Base-by-base conservation (phyloP, 1,284 basidiomycete genomes). In the Inonotus hispidus region DNA sequence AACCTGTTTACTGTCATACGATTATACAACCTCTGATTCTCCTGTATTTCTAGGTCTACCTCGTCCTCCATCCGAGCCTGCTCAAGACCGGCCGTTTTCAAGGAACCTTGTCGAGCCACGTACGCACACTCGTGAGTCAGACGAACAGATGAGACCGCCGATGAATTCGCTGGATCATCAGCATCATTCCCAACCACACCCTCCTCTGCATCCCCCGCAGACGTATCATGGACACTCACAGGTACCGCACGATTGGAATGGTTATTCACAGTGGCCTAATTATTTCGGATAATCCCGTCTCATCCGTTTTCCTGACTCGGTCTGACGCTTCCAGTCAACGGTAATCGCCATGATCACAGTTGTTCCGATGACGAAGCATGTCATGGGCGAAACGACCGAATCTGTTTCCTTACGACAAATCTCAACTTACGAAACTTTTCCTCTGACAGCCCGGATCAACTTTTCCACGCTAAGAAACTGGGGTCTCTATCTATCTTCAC, bases 41-140 rank as follows among this genome's bases (percentile, higher is more conserved):
- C 32, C 3, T 43, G 6, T 43, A 2, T n/a, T 46, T 21, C 35
- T n/a, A 58, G 56, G 56, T 37, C 16, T 58, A 23, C 32, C 25
- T 14, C 56, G 46, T 58, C 29, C 56, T 11, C 37, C 43, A 14
- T 19, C 56, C 32, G 45, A 37, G 6, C 14, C 27, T 14, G 23
- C 55, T 27, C 56, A 47, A 39, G 56, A 58, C 29, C 43, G 46
- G 27, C 56, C n/a, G 5, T 58, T 58, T 45, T 23, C 32, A 23
- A 58, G 56, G 38, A 47, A 21, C 29, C 35, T 41, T 14, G 29
- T 46, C 10, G 56, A 50, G 14, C 19, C 8, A 27, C 32, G 45
- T 43, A 10, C 41, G 16, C 41, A 43, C 19, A 49, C 16, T 11
- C 50, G n/a, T 3, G 50, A 14, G 35, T 3, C 56, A 41, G 32